Conservation (phyloP, 331 rosid genomes). For the Stylosanthes scabra region DNA sequence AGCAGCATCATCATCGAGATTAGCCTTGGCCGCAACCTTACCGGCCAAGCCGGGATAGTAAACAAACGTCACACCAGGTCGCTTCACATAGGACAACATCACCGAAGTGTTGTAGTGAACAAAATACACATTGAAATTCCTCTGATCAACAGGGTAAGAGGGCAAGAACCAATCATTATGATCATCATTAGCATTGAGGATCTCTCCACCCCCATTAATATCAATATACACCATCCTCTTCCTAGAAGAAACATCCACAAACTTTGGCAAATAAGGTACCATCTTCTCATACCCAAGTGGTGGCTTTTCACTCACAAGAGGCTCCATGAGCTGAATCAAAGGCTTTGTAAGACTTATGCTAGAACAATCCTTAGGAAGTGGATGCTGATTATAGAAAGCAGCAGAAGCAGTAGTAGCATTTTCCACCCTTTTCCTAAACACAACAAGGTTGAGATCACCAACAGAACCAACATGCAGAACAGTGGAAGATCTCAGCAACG, state of each 20-base stretch:
- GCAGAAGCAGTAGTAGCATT: conserved; percentile 28
- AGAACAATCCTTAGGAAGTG: conserved; percentile 76
- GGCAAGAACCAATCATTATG: conserved; percentile 65
- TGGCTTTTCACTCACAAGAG: conserved; percentile 57
- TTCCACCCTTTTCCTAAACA: conserved; percentile 65
- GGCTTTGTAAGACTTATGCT: conserved; percentile 59
- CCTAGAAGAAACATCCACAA: conserved; percentile 61
- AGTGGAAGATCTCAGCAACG: conserved; percentile 70
- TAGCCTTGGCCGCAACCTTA: conserved; percentile 21
- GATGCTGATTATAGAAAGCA: conserved; percentile 52
- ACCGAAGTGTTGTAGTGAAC: conserved; percentile 94
- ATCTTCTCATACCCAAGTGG: conserved; percentile 31
- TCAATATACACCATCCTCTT: conserved; percentile 74
- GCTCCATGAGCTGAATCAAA: conserved; percentile 69
- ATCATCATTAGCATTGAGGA: conserved; percentile 50
- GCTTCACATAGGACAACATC: conserved; percentile 64
- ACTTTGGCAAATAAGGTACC: conserved; percentile 66
- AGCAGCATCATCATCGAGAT: background rate
- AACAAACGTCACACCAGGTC: conserved; percentile 88
- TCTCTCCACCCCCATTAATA: conserved; percentile 72
- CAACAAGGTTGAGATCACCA: conserved; percentile 63
- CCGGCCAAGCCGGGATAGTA: conserved; percentile 94
- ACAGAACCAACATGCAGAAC: conserved; percentile 71
- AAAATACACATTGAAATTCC: conserved; percentile 71
- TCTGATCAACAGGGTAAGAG: conserved; percentile 67